Percentiles rank a stretch among this genome's conserved stretches.
Conservation (phyloP, 768 basidiomycete genomes). For the Panaeolus papilionaceus region DNA sequence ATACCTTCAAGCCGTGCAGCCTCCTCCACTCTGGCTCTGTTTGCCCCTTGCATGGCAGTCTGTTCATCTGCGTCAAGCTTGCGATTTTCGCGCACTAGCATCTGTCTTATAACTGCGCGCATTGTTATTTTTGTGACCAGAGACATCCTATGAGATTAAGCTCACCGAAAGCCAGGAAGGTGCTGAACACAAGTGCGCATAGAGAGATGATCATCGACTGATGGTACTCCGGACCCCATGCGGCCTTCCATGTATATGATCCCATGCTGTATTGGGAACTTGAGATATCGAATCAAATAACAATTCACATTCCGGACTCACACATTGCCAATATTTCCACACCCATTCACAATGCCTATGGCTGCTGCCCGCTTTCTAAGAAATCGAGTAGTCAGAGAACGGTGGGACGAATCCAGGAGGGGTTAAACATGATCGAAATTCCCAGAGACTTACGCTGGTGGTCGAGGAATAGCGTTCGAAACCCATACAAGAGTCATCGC, state of each 20-base stretch:
- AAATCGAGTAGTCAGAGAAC: not conserved
- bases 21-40: slow-evolving; percentile 57
- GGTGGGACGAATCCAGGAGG: not conserved
- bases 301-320: slow-evolving; percentile 34
- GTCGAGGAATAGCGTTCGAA: slow-evolving; percentile 63
- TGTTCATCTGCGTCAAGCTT: slow-evolving; percentile 56
- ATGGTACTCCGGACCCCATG: slow-evolving; percentile 69
- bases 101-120: slow-evolving; percentile 44
- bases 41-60: slow-evolving; percentile 47
- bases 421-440: not conserved
- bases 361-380: slow-evolving; percentile 56
- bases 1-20: slow-evolving; percentile 66
- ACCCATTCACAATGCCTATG: slow-evolving; percentile 67
- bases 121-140: slow-evolving; percentile 2
- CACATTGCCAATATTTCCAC: slow-evolving; percentile 63
- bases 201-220: slow-evolving; percentile 62
- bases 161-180: slow-evolving; percentile 38
- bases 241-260: slow-evolving; percentile 64
- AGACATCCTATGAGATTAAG: not conserved
- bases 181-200: slow-evolving; percentile 40
- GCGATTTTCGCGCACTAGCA: slow-evolving; percentile 58
- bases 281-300: not conserved
- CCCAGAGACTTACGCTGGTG: slow-evolving; percentile 41
- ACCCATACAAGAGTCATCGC: slow-evolving; percentile 66
- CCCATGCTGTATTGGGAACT: slow-evolving; percentile 48